Percentiles rank a stretch among this genome's conserved stretches.
These are phyloP conservation scores for Meyerozyma carpophila DNA, from an alignment of 1,139 yeast genomes.

Conservation along the genomic window DNA sequence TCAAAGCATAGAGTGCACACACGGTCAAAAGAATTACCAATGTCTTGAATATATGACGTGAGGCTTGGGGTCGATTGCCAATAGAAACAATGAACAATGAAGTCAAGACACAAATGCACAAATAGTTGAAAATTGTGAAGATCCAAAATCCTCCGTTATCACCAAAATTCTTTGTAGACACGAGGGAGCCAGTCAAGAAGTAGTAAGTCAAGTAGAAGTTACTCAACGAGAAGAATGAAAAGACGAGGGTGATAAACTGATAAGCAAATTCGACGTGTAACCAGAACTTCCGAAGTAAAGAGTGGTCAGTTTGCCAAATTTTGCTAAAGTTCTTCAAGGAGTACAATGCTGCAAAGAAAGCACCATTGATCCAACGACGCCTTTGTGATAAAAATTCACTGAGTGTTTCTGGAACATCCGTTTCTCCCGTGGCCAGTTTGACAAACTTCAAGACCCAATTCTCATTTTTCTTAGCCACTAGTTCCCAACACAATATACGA, in stretches of 20 bases:
- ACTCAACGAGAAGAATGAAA: constrained; percentile 86
- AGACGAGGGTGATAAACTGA: constrained; percentile 68
- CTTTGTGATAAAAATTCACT: constrained; percentile 93
- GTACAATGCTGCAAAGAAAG: constrained; percentile 91
- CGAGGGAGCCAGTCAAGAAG: constrained; percentile 85
- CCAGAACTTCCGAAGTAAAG: constrained; percentile 66
- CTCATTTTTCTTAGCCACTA: constrained; percentile 80
- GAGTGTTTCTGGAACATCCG: constrained; percentile 91
- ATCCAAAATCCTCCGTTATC: constrained; percentile 71
- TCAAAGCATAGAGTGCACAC: constrained; percentile 77
- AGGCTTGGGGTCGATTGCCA: constrained; percentile 95
- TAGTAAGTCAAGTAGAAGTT: constrained; percentile 89
- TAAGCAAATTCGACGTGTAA: constrained; percentile 80
- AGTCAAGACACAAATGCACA: constrained; percentile 73
- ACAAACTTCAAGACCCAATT: constrained; percentile 94
- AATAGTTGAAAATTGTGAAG: constrained; percentile 78
- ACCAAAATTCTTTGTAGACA: constrained; percentile 47
- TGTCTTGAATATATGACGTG: constrained; percentile 60
- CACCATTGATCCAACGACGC: constrained; percentile 98
- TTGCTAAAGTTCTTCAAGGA: constrained; percentile 74
- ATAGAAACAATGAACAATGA: constrained; percentile 85
- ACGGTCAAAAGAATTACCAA: constrained; percentile 68
- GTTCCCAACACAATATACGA: constrained; percentile 94
- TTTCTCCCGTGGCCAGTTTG: constrained; percentile 90
- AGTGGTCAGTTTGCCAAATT: constrained; percentile 86